Evolutionary conservation across 805 yeast genomes (phyloP), one percentile per base, ranked within the genome.

Genomic region (Candida oleophila): DNA sequence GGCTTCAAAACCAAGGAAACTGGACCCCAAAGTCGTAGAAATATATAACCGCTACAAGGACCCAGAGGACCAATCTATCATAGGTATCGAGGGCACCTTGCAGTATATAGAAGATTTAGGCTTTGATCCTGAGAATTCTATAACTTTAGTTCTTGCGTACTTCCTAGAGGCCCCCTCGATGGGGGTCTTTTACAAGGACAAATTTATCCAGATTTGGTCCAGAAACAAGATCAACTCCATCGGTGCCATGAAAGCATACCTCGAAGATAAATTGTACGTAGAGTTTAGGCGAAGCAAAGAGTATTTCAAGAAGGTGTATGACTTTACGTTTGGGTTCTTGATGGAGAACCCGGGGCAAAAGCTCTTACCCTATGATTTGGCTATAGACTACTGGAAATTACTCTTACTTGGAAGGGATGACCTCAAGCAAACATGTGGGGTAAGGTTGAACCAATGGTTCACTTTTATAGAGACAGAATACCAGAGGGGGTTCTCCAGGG

Each of bases 51-150:
- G 58, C 42, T 71, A 69, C 51, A 49, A 52, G 40, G 71, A 65
- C 43, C 51, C 57, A 11, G 60, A 59, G 0, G 43, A 19, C 3
- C 59, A 61, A 12, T 64, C 60, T 1, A 56, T 49, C 37, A 87
- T 90, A 34, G 92, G 83, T 21, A 73, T 87, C 8, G 94, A 89
- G 48, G 97, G 96, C 0, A 85, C 97, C 0, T 62, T 91, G 8
- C 53, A 59, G 35, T 88, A 83, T 55, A 68, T 92, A 19, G 73
- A 72, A 14, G 96, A 85, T 55, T 65, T 92, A 41, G 82, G 78
- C 0, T 72, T 85, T 34, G 81, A 81, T 12, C 85, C 90, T 0
- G 98, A 92, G 54, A 90, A 91, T 58, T 72, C 81, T 7, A 77
- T 72, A 4, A 84, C 89, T 2, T 69, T 92, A 38, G 81, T 87